Percentiles rank a stretch among this genome's conserved stretches.
Conservation (phyloP, 164 flowering plant species). For the Kalanchoe fedtschenkoi region DNA sequence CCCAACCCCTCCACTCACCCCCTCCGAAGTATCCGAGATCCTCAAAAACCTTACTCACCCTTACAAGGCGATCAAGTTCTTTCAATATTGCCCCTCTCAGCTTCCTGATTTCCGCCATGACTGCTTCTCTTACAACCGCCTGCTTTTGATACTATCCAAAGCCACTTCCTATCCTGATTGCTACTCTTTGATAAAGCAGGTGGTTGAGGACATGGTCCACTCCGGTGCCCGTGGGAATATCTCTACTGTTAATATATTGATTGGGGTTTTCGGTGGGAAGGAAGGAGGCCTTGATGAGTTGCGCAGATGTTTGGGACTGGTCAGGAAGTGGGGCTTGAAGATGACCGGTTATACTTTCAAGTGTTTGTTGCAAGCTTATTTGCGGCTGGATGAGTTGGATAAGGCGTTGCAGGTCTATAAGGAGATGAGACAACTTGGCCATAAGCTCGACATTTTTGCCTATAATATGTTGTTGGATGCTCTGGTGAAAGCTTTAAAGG, state of each 20-base stretch:
- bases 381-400: constrained; percentile 26
- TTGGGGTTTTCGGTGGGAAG: constrained; percentile 20
- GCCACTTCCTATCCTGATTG: constrained; percentile 22
- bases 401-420: constrained; percentile 41
- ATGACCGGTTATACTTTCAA: constrained; percentile 67
- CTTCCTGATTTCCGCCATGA: constrained; percentile 62
- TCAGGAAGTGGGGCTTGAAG: constrained; percentile 61
- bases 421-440: constrained; percentile 49
- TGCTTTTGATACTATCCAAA: constrained; percentile 49
- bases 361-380: constrained; percentile 66
- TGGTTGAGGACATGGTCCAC: constrained; percentile 54
- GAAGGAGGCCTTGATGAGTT: constrained; percentile 25
- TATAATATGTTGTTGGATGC: constrained; percentile 83
- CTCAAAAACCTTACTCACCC: constrained; percentile 58
- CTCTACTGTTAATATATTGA: constrained; percentile 70
- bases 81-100: constrained; percentile 42
- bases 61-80: constrained; percentile 53
- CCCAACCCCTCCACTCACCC: constrained; percentile 31
- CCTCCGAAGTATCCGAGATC: constrained; percentile 66
- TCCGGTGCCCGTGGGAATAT: constrained; percentile 42
- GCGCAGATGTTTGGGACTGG: constrained; percentile 44
- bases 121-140: constrained; percentile 61
- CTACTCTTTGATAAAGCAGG: constrained; percentile 17
- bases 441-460: constrained; percentile 51
- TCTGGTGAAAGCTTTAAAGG: constrained; percentile 64